Evolutionary conservation across 495 filamentous ascomycete genomes (phyloP).

Genomic region (Beverwykella pulmonaria): DNA sequence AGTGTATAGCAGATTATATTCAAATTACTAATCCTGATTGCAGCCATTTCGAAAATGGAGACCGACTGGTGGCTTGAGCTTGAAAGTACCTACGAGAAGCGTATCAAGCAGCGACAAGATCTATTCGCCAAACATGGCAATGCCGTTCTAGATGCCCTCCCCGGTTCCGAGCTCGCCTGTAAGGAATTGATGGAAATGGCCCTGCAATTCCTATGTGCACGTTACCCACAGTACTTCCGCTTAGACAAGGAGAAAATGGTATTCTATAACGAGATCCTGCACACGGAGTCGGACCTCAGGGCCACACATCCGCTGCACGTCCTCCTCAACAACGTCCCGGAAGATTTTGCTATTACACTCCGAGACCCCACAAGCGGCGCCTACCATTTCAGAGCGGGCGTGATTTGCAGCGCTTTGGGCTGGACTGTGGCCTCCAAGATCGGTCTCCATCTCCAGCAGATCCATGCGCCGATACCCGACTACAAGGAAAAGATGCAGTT

Average conservation of each 20-base stretch:
- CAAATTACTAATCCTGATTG: slow-evolving; percentile 26
- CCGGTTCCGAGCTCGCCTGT: slow-evolving; percentile 78
- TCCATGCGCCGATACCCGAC: slow-evolving; percentile 79
- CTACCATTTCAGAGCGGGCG: slow-evolving; percentile 77
- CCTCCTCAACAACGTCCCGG: slow-evolving; percentile 79
- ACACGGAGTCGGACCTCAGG: slow-evolving; percentile 63
- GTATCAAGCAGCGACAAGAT: slow-evolving; percentile 71
- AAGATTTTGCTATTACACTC: slow-evolving; percentile 83
- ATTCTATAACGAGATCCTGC: slow-evolving; percentile 73
- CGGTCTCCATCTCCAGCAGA: slow-evolving; percentile 69
- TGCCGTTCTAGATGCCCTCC: slow-evolving; percentile 67
- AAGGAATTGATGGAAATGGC: slow-evolving; percentile 93
- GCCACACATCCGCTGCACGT: slow-evolving; percentile 70
- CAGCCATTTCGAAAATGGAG: slow-evolving; percentile 80
- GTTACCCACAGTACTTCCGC: slow-evolving; percentile 80
- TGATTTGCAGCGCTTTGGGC: slow-evolving; percentile 78
- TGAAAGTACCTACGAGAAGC: slow-evolving; percentile 70
- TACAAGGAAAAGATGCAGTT: slow-evolving; percentile 91
- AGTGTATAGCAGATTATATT: neutral
- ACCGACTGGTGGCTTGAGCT: slow-evolving; percentile 92
- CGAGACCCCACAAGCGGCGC: slow-evolving; percentile 70
- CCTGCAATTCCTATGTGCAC: slow-evolving; percentile 73
- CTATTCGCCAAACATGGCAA: slow-evolving; percentile 68
- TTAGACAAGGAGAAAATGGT: slow-evolving; percentile 60
- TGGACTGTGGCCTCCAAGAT: slow-evolving; percentile 82